Conservation (phyloP, 139 green algal species). For the Pycnococcus provasolii region DNA sequence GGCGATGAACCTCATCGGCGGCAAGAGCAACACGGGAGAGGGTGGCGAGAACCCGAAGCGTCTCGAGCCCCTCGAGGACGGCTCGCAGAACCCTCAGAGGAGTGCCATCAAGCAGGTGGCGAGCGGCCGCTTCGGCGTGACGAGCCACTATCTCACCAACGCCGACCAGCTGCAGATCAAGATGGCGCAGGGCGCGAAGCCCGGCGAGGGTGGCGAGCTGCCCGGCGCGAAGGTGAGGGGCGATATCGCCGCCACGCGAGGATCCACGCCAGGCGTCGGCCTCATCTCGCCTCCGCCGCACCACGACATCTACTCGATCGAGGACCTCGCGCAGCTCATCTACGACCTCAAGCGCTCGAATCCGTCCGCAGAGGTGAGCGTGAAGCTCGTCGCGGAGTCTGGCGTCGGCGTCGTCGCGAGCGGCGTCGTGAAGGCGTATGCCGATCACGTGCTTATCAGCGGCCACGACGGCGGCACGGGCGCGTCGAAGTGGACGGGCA, state of each 20-base stretch:
- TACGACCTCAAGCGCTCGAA: constrained; percentile 62
- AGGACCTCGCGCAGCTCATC: constrained; percentile 48
- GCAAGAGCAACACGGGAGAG: constrained; percentile 60
- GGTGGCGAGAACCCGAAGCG: constrained; percentile 84
- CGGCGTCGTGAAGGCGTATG: constrained; percentile 88
- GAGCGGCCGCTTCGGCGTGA: constrained; percentile 80
- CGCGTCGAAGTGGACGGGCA: constrained; percentile 69
- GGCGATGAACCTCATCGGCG: constrained; percentile 88
- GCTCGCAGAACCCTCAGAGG: constrained; percentile 66
- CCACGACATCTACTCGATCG: constrained; percentile 51
- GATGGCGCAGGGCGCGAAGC: constrained; percentile 70
- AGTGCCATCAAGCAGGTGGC: constrained; percentile 82
- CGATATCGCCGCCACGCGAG: constrained; percentile 74
- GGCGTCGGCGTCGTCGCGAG: constrained; percentile 81
- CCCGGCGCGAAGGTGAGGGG: constrained; percentile 78
- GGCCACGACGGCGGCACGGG: constrained; percentile 89
- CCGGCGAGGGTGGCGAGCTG: constrained; percentile 83
- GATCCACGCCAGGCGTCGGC: constrained; percentile 78
- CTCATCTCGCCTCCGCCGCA: constrained; percentile 55
- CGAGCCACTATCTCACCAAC: constrained; percentile 86
- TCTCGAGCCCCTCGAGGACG: constrained; percentile 61
- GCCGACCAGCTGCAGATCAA: constrained; percentile 93
- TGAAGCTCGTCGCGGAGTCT: constrained; percentile 93
- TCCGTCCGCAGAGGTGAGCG: constrained; percentile 48
- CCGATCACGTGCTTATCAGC: constrained; percentile 89